Conservation (phyloP, 768 basidiomycete genomes). For the Cystofilobasidium ferigula region DNA sequence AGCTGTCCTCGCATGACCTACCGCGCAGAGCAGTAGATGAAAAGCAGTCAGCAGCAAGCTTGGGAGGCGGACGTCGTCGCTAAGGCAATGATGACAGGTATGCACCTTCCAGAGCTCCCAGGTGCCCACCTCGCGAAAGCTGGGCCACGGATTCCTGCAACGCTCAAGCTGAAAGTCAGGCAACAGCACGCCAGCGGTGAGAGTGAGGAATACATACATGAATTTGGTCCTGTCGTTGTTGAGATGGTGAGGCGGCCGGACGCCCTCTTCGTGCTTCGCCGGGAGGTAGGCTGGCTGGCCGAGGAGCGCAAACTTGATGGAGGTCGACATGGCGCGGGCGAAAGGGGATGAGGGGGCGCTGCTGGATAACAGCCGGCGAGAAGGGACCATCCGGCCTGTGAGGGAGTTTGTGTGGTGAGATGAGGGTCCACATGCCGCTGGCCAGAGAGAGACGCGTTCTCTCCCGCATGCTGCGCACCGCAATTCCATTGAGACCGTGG, state of each 20-base stretch:
- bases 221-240: conserved; percentile 7
- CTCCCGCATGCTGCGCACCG: no score
- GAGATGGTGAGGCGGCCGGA: conserved; percentile 3
- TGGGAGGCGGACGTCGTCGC: no score
- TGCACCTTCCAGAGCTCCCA: conserved; percentile 6
- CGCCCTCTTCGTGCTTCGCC: not conserved
- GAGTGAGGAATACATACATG: not conserved
- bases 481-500: no score
- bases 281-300: not conserved
- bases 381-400: not conserved
- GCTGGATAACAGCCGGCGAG: not conserved
- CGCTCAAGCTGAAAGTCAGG: not conserved
- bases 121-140: conserved; percentile 3
- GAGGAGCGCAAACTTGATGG: not conserved
- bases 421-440: no score
- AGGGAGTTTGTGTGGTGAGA: no score
- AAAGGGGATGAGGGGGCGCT: not conserved
- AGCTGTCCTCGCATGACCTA: not conserved
- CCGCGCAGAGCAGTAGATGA: not conserved
- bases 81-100: no score
- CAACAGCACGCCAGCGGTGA: not conserved
- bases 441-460: no score
- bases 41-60: not conserved
- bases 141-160: conserved; percentile 27
- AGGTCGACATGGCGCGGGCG: not conserved